A percentile compares a stretch with the other conserved stretches of the same genome.
Conservation (phyloP, 1,284 basidiomycete species). For the Xerocomus minutiporus region DNA sequence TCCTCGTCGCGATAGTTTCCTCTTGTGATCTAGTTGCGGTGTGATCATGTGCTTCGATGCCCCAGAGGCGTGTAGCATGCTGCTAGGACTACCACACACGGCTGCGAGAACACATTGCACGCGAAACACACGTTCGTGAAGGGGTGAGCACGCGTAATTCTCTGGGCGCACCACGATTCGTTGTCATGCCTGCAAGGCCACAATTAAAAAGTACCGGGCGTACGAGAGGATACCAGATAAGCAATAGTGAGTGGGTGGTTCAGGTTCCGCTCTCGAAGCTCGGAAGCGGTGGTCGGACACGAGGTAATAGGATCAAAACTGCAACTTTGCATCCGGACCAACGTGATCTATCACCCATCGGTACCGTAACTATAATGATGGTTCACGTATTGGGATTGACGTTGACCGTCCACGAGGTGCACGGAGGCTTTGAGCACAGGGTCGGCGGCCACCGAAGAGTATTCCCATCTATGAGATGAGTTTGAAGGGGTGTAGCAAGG, state of each 20-base stretch:
- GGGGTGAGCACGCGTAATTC: background rate
- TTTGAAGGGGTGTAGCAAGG: background rate
- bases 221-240: conserved; percentile 7
- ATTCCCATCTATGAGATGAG: background rate
- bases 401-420: conserved; percentile 23
- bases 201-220: background rate
- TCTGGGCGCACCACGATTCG: background rate
- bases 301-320: conserved; percentile 13
- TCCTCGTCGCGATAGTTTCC: conserved; percentile 21
- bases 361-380: conserved; percentile 33
- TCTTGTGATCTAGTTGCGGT: conserved; percentile 20
- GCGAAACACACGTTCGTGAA: conserved; percentile 19
- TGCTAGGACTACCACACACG: conserved; percentile 8
- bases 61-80: conserved; percentile 11
- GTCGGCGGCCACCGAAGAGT: conserved; percentile 1
- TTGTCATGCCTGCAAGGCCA: conserved; percentile 1
- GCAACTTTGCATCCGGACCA: conserved; percentile 7
- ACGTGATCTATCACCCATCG: conserved; percentile 27
- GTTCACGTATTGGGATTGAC: conserved; percentile 23
- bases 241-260: conserved; percentile 22
- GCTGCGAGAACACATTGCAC: conserved; percentile 7
- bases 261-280: conserved; percentile 24
- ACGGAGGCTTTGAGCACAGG: conserved; percentile 16
- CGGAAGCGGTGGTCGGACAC: conserved; percentile 26
- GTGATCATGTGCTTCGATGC: conserved; percentile 17